Percentiles rank a stretch among this genome's conserved stretches.
These are phyloP conservation scores for Phoma sp. DNA, from an alignment of 2,329 filamentous ascomycete species.

Conservation along the genomic window DNA sequence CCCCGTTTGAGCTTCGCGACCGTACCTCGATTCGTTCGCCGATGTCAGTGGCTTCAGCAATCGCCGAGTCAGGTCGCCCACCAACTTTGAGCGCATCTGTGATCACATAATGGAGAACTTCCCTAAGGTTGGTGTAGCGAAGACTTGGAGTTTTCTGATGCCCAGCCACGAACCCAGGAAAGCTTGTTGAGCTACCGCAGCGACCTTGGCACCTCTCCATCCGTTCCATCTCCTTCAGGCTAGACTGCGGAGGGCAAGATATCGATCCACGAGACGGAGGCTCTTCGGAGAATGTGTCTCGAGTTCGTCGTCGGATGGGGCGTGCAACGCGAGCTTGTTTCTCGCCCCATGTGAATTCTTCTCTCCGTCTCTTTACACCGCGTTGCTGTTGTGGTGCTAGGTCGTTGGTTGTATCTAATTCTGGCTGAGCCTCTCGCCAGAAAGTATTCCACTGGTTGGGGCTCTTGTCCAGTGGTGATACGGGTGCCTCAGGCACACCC, in stretches of 20 bases:
- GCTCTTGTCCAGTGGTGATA: conserved; percentile 50
- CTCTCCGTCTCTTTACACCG: conserved; percentile 54
- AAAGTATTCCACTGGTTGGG: conserved; percentile 36
- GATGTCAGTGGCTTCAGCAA: conserved; percentile 54
- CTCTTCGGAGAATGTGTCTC: conserved; percentile 43
- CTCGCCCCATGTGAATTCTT: conserved; percentile 45
- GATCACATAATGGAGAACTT: conserved; percentile 60
- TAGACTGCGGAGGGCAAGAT: conserved; percentile 24
- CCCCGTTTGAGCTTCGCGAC: conserved; percentile 54
- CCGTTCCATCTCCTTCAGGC: conserved; percentile 21
- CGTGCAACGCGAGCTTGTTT: conserved; percentile 35
- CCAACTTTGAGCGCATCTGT: conserved; percentile 61
- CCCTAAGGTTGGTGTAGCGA: conserved; percentile 56
- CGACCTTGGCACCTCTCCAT: conserved; percentile 25
- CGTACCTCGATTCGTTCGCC: conserved; percentile 60
- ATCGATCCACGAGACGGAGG: conserved; percentile 26
- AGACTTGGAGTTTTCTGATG: conserved; percentile 56
- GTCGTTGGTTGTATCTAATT: conserved; percentile 54
- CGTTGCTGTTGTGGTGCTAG: conserved; percentile 48
- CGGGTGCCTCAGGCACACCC: conserved; percentile 72
- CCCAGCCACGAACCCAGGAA: conserved; percentile 46
- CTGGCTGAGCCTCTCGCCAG: conserved; percentile 49
- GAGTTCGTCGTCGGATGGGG: conserved; percentile 35
- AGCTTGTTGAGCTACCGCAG: conserved; percentile 38
- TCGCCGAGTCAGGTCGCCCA: conserved; percentile 60